These are phyloP conservation scores for Fomitopsis pinicola DNA, from an alignment of 1,284 basidiomycete genomes.

Conservation along the genomic window DNA sequence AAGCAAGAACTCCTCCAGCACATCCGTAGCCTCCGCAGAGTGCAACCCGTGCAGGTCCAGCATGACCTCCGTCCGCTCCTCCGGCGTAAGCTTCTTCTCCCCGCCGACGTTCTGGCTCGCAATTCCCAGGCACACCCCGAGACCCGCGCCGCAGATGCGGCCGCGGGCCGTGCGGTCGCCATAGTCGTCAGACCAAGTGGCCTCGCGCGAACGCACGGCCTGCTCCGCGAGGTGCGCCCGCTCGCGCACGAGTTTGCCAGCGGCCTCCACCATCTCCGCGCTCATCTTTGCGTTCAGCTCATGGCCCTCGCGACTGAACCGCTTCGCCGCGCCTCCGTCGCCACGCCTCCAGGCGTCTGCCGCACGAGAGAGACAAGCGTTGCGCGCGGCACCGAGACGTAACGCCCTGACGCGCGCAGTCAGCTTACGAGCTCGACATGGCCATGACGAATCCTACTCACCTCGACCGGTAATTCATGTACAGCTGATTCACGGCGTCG, in stretches of 20 bases:
- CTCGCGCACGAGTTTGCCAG: conserved; percentile 76
- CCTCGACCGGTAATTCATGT: conserved; percentile 80
- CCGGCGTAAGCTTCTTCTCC: conserved; percentile 56
- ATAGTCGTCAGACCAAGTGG: conserved; percentile 79
- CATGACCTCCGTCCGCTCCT: conserved; percentile 79
- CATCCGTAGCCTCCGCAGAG: conserved; percentile 87
- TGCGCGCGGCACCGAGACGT: conserved; percentile 88
- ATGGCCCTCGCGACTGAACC: conserved; percentile 91
- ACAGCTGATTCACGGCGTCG: conserved; percentile 71
- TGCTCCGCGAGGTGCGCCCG: conserved; percentile 73
- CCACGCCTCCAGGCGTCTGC: conserved; percentile 94
- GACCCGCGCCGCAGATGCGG: conserved; percentile 71
- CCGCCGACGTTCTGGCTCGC: conserved; percentile 52
- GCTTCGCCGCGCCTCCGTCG: conserved; percentile 91
- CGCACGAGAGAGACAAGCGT: conserved; percentile 92
- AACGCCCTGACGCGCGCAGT: conserved; percentile 48
- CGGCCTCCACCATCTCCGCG: conserved; percentile 78
- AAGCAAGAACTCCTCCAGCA: conserved; percentile 87
- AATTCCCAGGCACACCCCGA: conserved; percentile 85
- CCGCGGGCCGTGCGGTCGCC: conserved; percentile 76
- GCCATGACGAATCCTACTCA: neutral
- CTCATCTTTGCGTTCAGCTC: conserved; percentile 89
- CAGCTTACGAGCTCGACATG: neutral
- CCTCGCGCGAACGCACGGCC: conserved; percentile 66
- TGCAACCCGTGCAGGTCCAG: conserved; percentile 88